phyloP scores from a whole-genome alignment of 78 protist genomes.

The Polysphondylium violaceum region DNA sequence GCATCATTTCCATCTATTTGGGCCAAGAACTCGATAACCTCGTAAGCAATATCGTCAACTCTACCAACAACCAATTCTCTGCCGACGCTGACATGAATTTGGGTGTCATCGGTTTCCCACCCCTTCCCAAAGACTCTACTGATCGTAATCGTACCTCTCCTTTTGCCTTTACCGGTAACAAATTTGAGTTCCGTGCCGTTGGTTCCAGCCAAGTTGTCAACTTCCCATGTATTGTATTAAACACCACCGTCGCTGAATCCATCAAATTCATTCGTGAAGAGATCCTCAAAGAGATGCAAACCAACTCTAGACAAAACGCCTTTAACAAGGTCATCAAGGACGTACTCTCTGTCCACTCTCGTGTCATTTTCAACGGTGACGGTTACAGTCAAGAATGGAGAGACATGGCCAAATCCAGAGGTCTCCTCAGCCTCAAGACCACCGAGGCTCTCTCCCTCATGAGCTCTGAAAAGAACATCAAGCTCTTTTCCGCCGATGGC shows the following conservation, averaged over 20 bases:
- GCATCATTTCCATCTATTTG: constrained; percentile 94
- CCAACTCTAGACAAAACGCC: constrained; percentile 19
- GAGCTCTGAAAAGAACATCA: constrained; percentile 86
- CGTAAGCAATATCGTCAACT: constrained; percentile 4
- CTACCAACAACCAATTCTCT: constrained; percentile 1
- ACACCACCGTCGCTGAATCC: constrained; percentile 84
- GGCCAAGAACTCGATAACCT: constrained; percentile 85
- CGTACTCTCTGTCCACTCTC: constrained; percentile 76
- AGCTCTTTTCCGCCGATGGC: constrained; percentile 70
- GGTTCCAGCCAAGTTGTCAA: constrained; percentile 90
- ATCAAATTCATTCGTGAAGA: constrained; percentile 57
- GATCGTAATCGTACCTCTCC: constrained; percentile 98
- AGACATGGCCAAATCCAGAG: constrained; percentile 84
- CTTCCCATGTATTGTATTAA: constrained; percentile 77
- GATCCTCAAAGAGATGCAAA: constrained; percentile 30
- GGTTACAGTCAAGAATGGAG: constrained; percentile 90
- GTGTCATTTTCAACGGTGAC: constrained; percentile 93
- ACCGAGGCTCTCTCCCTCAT: constrained; percentile 78
- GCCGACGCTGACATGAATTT: constrained; percentile 50
- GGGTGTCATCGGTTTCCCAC: constrained; percentile 85
- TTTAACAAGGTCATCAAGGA: constrained; percentile 76
- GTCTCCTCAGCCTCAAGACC: constrained; percentile 75
- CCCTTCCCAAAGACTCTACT: constrained; percentile 77
- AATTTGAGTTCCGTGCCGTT: constrained; percentile 94
- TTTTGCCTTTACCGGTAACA: constrained; percentile 94